Percentiles rank a stretch among this genome's conserved stretches.
phyloP scores from a whole-genome alignment of 2,329 filamentous ascomycete species.

The Alternaria alternata region DNA sequence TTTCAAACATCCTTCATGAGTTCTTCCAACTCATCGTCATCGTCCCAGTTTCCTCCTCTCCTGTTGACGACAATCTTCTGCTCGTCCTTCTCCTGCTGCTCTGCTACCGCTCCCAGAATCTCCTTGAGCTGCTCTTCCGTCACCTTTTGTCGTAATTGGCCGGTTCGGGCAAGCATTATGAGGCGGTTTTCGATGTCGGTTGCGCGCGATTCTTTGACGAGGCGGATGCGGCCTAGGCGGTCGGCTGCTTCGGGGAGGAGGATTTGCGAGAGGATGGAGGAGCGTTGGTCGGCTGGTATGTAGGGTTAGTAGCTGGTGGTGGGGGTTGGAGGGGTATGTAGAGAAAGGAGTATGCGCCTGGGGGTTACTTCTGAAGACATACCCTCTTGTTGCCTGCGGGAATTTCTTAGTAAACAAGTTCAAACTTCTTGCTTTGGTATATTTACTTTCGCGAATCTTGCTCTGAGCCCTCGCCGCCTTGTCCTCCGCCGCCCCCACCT shows the following conservation, averaged over 20 bases:
- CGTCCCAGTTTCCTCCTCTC: conserved; percentile 79
- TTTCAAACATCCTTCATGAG: conserved; percentile 48
- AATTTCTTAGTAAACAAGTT: background rate
- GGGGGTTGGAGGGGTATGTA: conserved; percentile 31
- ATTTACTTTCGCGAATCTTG: conserved; percentile 66
- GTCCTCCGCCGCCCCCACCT: conserved; percentile 63
- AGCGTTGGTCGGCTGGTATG: conserved; percentile 72
- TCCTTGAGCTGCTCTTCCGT: conserved; percentile 95
- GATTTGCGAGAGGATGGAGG: conserved; percentile 86
- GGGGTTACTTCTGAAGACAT: conserved; percentile 48
- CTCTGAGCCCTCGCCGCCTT: conserved; percentile 59
- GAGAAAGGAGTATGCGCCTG: background rate
- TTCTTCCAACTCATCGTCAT: conserved; percentile 77
- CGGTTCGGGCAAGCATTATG: conserved; percentile 87
- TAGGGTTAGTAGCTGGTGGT: conserved; percentile 38
- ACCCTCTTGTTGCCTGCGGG: conserved; percentile 33
- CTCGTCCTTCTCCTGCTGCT: conserved; percentile 69
- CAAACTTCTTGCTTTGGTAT: background rate
- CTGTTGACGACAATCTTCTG: conserved; percentile 83
- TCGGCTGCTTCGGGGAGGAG: conserved; percentile 93
- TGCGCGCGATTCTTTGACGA: conserved; percentile 93
- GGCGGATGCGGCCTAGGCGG: conserved; percentile 88
- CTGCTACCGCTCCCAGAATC: conserved; percentile 82
- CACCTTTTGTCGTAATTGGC: conserved; percentile 86
- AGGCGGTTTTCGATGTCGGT: conserved; percentile 90